phyloP scores from a whole-genome alignment of 371 early-diverging fungal species.

The Rhizopus stolonifer region DNA sequence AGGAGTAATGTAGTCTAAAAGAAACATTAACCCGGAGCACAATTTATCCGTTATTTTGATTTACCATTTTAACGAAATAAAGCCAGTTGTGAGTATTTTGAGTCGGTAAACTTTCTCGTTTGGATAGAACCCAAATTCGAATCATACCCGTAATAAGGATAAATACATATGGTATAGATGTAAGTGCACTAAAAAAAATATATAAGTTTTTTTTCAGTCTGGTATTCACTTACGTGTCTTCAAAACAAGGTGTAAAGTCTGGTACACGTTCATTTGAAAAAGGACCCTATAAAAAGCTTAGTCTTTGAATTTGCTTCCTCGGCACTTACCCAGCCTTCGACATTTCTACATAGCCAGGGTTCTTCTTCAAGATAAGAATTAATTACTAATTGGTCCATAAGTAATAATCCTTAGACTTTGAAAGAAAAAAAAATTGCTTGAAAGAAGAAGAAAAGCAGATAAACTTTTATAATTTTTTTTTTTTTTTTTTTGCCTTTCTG shows the following conservation, averaged over 20 bases:
- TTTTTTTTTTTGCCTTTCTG: not conserved
- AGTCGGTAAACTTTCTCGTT: conserved; percentile 32
- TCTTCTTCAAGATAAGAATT: not conserved
- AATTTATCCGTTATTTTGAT: conserved; percentile 8
- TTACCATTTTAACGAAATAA: conserved; percentile 57
- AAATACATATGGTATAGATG: conserved; percentile 45
- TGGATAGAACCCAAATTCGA: conserved; percentile 46
- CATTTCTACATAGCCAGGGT: conserved; percentile 28
- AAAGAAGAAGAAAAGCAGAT: not conserved
- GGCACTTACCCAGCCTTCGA: conserved; percentile 44
- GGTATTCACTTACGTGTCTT: conserved; percentile 54
- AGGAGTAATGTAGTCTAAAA: conserved; percentile 29
- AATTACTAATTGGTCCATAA: conserved; percentile 2
- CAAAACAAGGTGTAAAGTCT: conserved; percentile 79
- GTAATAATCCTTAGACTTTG: not conserved
- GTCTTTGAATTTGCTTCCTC: too few species aligned
- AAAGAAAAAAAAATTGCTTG: not conserved
- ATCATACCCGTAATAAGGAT: conserved; percentile 51
- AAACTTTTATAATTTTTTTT: not conserved
- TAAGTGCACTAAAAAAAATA: conserved; percentile 29
- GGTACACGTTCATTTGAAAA: conserved; percentile 54
- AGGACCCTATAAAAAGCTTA: conserved; percentile 59
- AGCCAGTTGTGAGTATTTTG: conserved; percentile 49
- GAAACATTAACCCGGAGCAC: not conserved
- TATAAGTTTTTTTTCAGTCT: not conserved